Percentiles rank a stretch among this genome's conserved stretches.
Evolutionary conservation across 345 rosid species (phyloP).

Genomic region (Rhodamnia argentea): DNA sequence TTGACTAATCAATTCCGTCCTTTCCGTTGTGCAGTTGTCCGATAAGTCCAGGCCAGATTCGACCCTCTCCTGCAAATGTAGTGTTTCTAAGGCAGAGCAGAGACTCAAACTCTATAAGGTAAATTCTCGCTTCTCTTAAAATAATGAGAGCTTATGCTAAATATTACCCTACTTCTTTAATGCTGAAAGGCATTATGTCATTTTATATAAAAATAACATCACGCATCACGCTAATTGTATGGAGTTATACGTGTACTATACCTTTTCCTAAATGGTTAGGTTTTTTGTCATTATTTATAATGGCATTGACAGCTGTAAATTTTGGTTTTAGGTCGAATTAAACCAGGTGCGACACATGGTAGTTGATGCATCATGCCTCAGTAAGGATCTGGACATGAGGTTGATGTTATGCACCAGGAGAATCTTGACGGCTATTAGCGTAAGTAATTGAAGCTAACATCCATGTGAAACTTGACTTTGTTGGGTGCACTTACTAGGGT

Average conservation of each 20-base stretch:
- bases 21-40: too few species aligned
- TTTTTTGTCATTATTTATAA: not conserved
- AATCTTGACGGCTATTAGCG: constrained; percentile 21
- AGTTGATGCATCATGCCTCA: constrained; percentile 18
- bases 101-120: too few species aligned
- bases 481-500: not conserved
- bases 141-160: not conserved
- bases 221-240: not conserved
- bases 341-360: not conserved
- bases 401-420: constrained; percentile 37
- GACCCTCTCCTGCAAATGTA: too few species aligned
- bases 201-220: not conserved
- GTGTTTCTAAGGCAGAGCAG: too few species aligned
- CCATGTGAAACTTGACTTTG: not conserved
- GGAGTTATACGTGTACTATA: not conserved
- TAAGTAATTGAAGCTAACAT: not conserved
- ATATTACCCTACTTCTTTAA: not conserved
- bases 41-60: too few species aligned
- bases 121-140: not conserved
- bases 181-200: not conserved
- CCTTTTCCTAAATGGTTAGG: not conserved
- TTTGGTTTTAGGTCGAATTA: not conserved
- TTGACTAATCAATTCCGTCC: not conserved
- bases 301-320: not conserved
- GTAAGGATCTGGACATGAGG: constrained; percentile 62